Evolutionary conservation across 2,329 filamentous ascomycete genomes (phyloP), one percentile per base, ranked within the genome.

Genomic region (Lojkania enalia): DNA sequence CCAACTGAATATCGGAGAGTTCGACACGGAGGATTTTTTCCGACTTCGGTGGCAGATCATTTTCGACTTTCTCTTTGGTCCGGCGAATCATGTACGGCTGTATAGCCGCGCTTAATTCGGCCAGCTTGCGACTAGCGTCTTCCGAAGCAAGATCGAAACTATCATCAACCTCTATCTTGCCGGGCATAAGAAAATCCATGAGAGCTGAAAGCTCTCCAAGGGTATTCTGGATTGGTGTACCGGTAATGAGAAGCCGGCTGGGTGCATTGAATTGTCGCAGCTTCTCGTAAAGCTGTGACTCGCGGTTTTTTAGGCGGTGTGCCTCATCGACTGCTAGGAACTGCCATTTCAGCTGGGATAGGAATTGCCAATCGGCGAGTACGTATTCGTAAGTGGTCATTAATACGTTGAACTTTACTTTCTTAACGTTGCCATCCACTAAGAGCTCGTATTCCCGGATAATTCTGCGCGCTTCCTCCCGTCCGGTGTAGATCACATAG

Each of bases 21-120:
- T 97, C 94, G 30, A 99, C 94, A 44, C 95, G 90, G 66, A 99
- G 95, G 55, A 99, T 99, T 76, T 97, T 99, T 69, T 99, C 94
- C 0, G 90, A 96, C 76, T 99, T 99, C 0, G 92, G 90, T 11
- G 94, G 94, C 19, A 99, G 76, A 57, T 99, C 94, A 16, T 91
- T 95, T 69, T 97, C 94, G 5, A 99, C 95, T 44, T 94, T 96
- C 65, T 96, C 89, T 71, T 99, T 99, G 14, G 94, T 97, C 39
- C 94, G 87, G 29, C 94, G 89, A 40, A 99, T 78, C 77, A 99
- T 97, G 66, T 88, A 97, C 2, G 94, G 94, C 15, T 92, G 87
- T 57, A 99, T 95, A 18, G 88, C 83, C 40, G 83, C 83, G 46
- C 94, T 95, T 30, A 99, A 80, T 45, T 90, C 85, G 44, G 87